phyloP scores from a whole-genome alignment of 495 filamentous ascomycete species.

The Pyrenopolyporus hunteri region DNA sequence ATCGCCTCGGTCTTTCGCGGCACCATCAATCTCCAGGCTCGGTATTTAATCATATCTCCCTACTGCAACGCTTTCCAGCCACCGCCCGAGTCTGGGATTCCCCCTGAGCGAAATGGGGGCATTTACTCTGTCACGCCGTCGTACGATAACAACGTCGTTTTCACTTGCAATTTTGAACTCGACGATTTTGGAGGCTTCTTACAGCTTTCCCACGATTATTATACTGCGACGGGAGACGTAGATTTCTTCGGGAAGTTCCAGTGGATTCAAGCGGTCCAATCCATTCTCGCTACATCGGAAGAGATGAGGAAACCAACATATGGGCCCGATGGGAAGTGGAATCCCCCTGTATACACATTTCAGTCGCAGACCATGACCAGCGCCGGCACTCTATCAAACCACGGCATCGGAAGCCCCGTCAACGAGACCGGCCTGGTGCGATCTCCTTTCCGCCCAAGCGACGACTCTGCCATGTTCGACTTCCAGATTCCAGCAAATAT shows the following conservation, averaged over 20 bases:
- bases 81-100: constrained; percentile 59
- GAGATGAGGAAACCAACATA: constrained; percentile 67
- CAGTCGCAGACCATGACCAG: constrained; percentile 61
- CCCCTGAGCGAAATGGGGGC: constrained; percentile 54
- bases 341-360: constrained; percentile 62
- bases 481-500: constrained; percentile 67
- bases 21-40: constrained; percentile 63
- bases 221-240: constrained; percentile 58
- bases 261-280: constrained; percentile 63
- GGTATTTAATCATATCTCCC: constrained; percentile 63
- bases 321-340: constrained; percentile 58
- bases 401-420: constrained; percentile 65
- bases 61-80: constrained; percentile 70
- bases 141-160: constrained; percentile 59
- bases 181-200: constrained; percentile 67
- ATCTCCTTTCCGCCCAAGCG: constrained; percentile 67
- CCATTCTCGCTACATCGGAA: constrained; percentile 61
- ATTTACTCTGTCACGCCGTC: constrained; percentile 54
- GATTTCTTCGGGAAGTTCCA: constrained; percentile 65
- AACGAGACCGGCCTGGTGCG: constrained; percentile 66
- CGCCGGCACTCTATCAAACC: constrained; percentile 65
- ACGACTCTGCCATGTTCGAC: constrained; percentile 65
- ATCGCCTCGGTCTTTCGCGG: constrained; percentile 66
- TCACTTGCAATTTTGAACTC: constrained; percentile 71
- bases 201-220: constrained; percentile 65